Evolutionary conservation across 1,284 basidiomycete genomes (phyloP).

Genomic region (Moesziomyces antarcticus): DNA sequence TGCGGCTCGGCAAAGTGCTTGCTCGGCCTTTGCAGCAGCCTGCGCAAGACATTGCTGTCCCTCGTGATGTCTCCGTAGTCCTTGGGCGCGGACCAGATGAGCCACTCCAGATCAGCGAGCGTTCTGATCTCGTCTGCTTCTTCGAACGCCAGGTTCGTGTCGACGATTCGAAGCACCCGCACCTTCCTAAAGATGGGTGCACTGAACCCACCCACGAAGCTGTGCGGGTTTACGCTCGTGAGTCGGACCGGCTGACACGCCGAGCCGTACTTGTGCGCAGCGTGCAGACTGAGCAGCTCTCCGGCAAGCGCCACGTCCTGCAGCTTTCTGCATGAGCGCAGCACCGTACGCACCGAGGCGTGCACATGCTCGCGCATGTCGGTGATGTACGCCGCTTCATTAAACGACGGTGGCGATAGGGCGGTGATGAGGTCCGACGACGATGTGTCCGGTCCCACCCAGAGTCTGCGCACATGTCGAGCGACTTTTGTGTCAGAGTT

Average conservation of each 20-base stretch:
- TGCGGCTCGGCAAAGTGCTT: conserved; percentile 14
- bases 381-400: conserved; percentile 40
- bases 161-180: conserved; percentile 51
- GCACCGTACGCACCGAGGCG: conserved; percentile 39
- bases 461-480: conserved; percentile 51
- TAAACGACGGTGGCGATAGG: conserved; percentile 52
- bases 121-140: conserved; percentile 60
- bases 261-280: conserved; percentile 60
- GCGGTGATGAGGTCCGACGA: conserved; percentile 59
- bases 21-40: conserved; percentile 42
- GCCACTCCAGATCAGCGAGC: conserved; percentile 51
- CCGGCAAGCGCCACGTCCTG: conserved; percentile 61
- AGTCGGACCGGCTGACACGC: conserved; percentile 61
- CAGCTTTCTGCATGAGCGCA: conserved; percentile 59
- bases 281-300: conserved; percentile 52
- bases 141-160: conserved; percentile 60
- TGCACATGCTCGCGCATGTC: conserved; percentile 49
- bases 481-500: conserved; percentile 35
- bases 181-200: conserved; percentile 63
- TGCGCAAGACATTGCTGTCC: conserved; percentile 49
- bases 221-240: conserved; percentile 64
- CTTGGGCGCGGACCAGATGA: conserved; percentile 59
- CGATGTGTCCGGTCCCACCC: conserved; percentile 58
- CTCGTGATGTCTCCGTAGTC: conserved; percentile 57
- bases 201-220: conserved; percentile 60